Base-by-base conservation (phyloP, 495 filamentous ascomycete genomes). In the Penicilliopsis zonata region DNA sequence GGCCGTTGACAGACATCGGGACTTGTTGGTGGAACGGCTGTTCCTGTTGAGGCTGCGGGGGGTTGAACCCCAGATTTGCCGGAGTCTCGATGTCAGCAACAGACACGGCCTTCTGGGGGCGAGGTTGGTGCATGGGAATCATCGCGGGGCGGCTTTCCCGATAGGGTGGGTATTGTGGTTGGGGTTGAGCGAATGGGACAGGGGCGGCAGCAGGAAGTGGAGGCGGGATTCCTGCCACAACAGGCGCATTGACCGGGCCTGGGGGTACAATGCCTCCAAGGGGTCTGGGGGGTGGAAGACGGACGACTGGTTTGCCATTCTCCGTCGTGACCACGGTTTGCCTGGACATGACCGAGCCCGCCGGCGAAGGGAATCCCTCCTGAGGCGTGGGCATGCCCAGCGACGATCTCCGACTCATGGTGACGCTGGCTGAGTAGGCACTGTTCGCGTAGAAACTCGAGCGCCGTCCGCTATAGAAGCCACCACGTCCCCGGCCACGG, bases 11-110 rank as follows among this genome's bases (percentile, higher is more conserved):
- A 33, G 83, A 76, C 6, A 74, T 54, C 5, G 87, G 86, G 14
- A 94, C 75, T 47, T 94, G 88, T 33, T 93, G 84, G 39, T 90
- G 84, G 65, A 94, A 94, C 0, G 86, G 84, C 48, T 93, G 86
- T 30, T 76, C 70, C 33, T 74, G 69, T 41, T 76, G 74, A 36
- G 83, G 77, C 44, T 83, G 82, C 10, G 77, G 73, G 16, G 74
- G 72, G 31, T 81, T 74, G 41, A 82, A 77, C 2, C 70, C 63
- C 43, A 80, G 68, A 13, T 66, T 76, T 13, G 70, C 76, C 2
- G 92, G 86, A 14, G 78, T 85, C 51, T 96, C 90, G 40, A 99
- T 95, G 47, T 84, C 86, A 18, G 86, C 84, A 35, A 96, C 79
- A 16, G 90, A 95, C 17, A 99, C 80, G 2, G 86, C 63, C 63